Percentiles rank a stretch among this genome's conserved stretches.
Conservation (phyloP, 2,329 filamentous ascomycete genomes). For the Talaromyces sp. region DNA sequence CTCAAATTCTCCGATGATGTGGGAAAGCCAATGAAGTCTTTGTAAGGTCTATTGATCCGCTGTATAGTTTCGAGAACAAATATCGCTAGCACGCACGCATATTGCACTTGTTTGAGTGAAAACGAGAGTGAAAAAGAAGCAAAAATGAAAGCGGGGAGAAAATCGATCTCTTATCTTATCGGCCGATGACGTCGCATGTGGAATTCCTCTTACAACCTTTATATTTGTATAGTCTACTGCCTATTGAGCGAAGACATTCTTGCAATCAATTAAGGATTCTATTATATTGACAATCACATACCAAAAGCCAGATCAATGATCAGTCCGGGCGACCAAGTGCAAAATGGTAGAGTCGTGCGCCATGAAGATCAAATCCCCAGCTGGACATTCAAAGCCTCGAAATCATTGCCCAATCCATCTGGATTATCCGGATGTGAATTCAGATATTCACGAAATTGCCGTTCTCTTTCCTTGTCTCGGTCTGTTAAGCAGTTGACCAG, state of each 20-base stretch:
- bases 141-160: neutral
- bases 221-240: neutral
- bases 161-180: slow-evolving; percentile 4
- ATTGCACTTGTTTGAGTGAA: neutral
- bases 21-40: neutral
- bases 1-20: neutral
- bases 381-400: neutral
- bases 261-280: neutral
- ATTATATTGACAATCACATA: neutral
- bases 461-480: neutral
- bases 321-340: neutral
- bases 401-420: neutral
- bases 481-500: neutral
- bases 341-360: neutral
- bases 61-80: neutral
- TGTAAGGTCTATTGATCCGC: neutral
- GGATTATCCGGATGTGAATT: neutral
- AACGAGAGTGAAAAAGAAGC: neutral
- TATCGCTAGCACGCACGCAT: neutral
- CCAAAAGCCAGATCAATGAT: neutral
- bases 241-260: neutral
- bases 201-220: neutral
- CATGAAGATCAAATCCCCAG: neutral
- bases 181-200: neutral
- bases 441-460: too few relatives aligned